Conservation (phyloP, 2,329 filamentous ascomycete genomes). For the Chlorencoelia australis region DNA sequence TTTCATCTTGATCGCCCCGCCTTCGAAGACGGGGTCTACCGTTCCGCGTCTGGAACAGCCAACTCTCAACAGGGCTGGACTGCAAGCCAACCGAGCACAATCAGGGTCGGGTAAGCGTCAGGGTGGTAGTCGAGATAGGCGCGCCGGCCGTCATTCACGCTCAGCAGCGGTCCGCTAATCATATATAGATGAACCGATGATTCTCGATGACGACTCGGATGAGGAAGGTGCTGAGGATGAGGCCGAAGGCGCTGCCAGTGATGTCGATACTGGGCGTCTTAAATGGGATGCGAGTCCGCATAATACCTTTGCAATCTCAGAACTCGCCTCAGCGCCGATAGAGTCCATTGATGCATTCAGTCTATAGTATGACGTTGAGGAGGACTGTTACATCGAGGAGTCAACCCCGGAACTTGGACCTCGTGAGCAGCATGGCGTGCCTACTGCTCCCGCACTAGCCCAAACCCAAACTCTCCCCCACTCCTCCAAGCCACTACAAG, state of each 20-base stretch:
- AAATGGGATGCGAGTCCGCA: slow-evolving; percentile 3
- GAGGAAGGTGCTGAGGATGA: slow-evolving; percentile 3
- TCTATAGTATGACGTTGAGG: too few relatives aligned
- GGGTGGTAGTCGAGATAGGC: not conserved
- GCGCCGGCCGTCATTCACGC: not conserved
- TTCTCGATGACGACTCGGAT: not conserved
- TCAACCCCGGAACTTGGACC: too few relatives aligned
- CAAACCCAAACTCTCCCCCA: slow-evolving; percentile 3
- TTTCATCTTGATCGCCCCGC: too few relatives aligned
- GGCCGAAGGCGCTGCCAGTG: slow-evolving; percentile 2
- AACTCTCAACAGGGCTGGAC: not conserved
- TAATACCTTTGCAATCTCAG: too few relatives aligned
- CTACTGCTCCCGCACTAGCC: slow-evolving; percentile 1
- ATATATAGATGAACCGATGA: not conserved
- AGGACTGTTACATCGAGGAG: too few relatives aligned
- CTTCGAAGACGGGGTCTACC: too few relatives aligned
- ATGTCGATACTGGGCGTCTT: slow-evolving; percentile 3
- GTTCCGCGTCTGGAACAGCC: too few relatives aligned
- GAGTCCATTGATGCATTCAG: too few relatives aligned
- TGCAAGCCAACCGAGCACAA: not conserved
- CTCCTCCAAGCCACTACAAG: slow-evolving; percentile 4
- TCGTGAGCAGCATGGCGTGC: too few relatives aligned
- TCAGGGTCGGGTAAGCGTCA: not conserved
- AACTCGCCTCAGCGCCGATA: too few relatives aligned
- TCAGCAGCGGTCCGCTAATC: not conserved